Evolutionary conservation across 768 basidiomycete species (phyloP).

Genomic region (Trametes coccinea): DNA sequence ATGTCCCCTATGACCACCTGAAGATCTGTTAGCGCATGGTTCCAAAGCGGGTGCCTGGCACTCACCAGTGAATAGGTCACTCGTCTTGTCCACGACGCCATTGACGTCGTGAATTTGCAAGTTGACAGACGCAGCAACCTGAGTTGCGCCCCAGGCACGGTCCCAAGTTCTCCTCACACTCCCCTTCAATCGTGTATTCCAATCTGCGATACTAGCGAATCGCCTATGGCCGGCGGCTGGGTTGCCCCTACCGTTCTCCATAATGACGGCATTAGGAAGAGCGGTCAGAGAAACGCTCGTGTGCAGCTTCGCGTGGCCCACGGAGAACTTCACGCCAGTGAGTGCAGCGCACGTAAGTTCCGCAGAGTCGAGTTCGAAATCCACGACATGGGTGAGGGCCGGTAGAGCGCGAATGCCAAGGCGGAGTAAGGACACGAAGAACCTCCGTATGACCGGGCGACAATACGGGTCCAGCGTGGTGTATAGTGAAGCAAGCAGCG

Average conservation of each 20-base stretch:
- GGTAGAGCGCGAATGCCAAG: slow-evolving; percentile 65
- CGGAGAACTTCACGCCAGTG: slow-evolving; percentile 52
- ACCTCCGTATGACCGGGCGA: slow-evolving; percentile 59
- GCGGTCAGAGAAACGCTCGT: slow-evolving; percentile 57
- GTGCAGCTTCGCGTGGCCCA: slow-evolving; percentile 52
- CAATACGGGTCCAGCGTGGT: slow-evolving; percentile 55
- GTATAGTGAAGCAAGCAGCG: slow-evolving; percentile 36
- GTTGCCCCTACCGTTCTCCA: slow-evolving; percentile 19
- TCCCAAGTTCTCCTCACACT: slow-evolving; percentile 69
- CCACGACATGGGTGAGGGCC: slow-evolving; percentile 63
- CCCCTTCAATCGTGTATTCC: slow-evolving; percentile 59
- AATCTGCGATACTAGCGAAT: slow-evolving; percentile 56
- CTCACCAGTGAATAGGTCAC: slow-evolving; percentile 16
- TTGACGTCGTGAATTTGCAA: slow-evolving; percentile 50
- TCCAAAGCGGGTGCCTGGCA: background rate
- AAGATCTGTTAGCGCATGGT: background rate
- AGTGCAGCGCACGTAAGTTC: slow-evolving; percentile 51
- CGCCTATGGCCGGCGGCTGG: slow-evolving; percentile 19
- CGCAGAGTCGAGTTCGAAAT: slow-evolving; percentile 64
- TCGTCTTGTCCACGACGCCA: slow-evolving; percentile 30
- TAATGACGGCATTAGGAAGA: slow-evolving; percentile 38
- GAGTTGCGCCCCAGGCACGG: slow-evolving; percentile 64
- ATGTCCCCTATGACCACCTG: slow-evolving; percentile 14
- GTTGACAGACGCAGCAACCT: slow-evolving; percentile 54
- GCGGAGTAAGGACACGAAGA: slow-evolving; percentile 55